A percentile compares a stretch with the other conserved stretches of the same genome.
These are phyloP conservation scores for Tagetes patula DNA, from an alignment of 129 eudicot species.

Conservation along the genomic window DNA sequence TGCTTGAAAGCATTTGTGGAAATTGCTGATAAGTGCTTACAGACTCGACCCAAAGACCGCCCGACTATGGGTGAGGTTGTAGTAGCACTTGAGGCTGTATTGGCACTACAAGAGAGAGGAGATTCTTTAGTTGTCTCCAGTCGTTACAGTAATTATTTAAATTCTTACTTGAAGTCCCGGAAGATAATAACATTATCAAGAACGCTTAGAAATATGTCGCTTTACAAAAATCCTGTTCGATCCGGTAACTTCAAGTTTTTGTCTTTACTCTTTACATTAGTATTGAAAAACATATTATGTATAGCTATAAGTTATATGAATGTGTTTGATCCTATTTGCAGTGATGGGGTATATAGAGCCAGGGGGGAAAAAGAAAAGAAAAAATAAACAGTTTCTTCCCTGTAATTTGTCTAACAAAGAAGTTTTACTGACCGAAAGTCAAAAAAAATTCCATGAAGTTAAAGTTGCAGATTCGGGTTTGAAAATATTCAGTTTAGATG, in stretches of 20 bases:
- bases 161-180: slow-evolving; percentile 19
- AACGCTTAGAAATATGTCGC: slow-evolving; percentile 19
- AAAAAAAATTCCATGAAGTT: slow-evolving; percentile 5
- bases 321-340: neutral
- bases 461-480: slow-evolving; percentile 28
- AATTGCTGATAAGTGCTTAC: slow-evolving; percentile 43
- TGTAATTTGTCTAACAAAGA: slow-evolving; percentile 16
- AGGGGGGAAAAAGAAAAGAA: slow-evolving; percentile 7
- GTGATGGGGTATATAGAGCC: slow-evolving; percentile 11
- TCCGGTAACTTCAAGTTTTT: slow-evolving; percentile 12
- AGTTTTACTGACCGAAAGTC: neutral
- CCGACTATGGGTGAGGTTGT: slow-evolving; percentile 65
- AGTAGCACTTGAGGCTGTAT: slow-evolving; percentile 45
- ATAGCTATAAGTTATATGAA: neutral
- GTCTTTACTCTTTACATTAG: neutral
- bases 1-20: slow-evolving; percentile 35
- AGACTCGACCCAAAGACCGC: slow-evolving; percentile 40
- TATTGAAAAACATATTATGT: neutral
- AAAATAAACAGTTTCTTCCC: slow-evolving; percentile 7
- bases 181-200: slow-evolving; percentile 27
- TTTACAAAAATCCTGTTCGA: slow-evolving; percentile 6
- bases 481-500: slow-evolving; percentile 37
- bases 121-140: slow-evolving; percentile 2
- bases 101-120: slow-evolving; percentile 33
- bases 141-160: slow-evolving; percentile 4